Evolutionary conservation across 345 rosid genomes (phyloP).

Genomic region (Lagerstroemia speciosa): DNA sequence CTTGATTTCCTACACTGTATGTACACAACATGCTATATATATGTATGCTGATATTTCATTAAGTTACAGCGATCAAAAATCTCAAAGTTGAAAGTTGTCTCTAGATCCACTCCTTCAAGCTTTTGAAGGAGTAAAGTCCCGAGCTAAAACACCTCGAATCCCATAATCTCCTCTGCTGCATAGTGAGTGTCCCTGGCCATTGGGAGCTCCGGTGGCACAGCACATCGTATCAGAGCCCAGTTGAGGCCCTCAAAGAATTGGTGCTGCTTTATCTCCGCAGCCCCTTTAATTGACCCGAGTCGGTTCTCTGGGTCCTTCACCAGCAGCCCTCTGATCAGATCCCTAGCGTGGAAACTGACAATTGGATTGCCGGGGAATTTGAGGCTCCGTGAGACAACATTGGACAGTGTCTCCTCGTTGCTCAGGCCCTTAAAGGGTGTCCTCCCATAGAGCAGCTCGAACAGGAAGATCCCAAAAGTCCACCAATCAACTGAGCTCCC

Average conservation of each 20-base stretch:
- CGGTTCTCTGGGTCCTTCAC: slow-evolving; percentile 60
- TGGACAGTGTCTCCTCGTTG: slow-evolving; percentile 59
- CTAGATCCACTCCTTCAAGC: not conserved
- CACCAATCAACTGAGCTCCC: slow-evolving; percentile 86
- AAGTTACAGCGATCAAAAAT: slow-evolving; percentile 9
- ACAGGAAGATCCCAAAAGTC: slow-evolving; percentile 70
- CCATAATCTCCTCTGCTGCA: slow-evolving; percentile 28
- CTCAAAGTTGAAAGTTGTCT: not conserved
- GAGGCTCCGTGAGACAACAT: slow-evolving; percentile 54
- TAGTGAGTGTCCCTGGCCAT: slow-evolving; percentile 22
- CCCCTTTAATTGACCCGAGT: slow-evolving; percentile 58
- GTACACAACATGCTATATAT: slow-evolving; percentile 8
- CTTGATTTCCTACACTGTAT: slow-evolving; percentile 10
- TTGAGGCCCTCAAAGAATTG: slow-evolving; percentile 70
- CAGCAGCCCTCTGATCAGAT: slow-evolving; percentile 57
- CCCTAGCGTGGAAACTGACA: slow-evolving; percentile 56
- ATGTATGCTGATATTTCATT: not conserved
- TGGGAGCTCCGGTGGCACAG: slow-evolving; percentile 62
- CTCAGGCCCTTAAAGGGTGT: slow-evolving; percentile 67
- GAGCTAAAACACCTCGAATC: slow-evolving; percentile 55
- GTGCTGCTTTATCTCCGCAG: slow-evolving; percentile 69
- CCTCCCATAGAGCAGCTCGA: slow-evolving; percentile 57
- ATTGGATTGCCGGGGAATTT: slow-evolving; percentile 48
- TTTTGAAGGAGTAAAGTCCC: not conserved
- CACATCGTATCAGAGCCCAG: slow-evolving; percentile 71